Evolutionary conservation across 805 yeast genomes (phyloP).

Genomic region (Isabelozyma gotoi): DNA sequence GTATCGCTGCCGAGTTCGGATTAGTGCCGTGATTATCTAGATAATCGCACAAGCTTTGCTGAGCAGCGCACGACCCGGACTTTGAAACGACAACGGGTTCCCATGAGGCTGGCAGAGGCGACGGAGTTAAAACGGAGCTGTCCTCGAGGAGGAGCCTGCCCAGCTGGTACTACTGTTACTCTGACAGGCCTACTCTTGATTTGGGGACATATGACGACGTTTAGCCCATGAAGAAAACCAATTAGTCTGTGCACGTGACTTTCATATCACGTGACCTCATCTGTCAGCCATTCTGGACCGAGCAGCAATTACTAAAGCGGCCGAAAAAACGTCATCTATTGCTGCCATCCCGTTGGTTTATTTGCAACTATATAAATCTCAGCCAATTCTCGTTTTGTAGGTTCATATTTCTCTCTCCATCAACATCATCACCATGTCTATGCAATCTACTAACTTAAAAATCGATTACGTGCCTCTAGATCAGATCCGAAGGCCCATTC

Average conservation of each 20-base stretch:
- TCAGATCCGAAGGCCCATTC: slow-evolving; percentile 76
- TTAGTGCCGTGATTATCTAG: background rate
- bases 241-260: background rate
- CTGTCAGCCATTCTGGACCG: background rate
- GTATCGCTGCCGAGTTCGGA: background rate
- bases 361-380: too few relatives aligned
- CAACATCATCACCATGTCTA: slow-evolving; percentile 47
- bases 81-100: too few relatives aligned
- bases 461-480: slow-evolving; percentile 62
- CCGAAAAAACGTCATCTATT: background rate
- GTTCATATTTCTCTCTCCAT: background rate
- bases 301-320: background rate
- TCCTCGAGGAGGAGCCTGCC: background rate
- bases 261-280: background rate
- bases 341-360: too few relatives aligned
- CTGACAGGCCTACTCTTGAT: too few relatives aligned
- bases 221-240: too few relatives aligned
- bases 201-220: too few relatives aligned
- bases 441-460: slow-evolving; percentile 61
- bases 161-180: background rate
- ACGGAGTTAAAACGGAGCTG: background rate
- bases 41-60: background rate
- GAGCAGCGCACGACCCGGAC: background rate
- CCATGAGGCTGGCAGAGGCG: background rate
- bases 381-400: too few relatives aligned